These are phyloP conservation scores for Candida anglica DNA, from an alignment of 805 yeast genomes.

Conservation along the genomic window DNA sequence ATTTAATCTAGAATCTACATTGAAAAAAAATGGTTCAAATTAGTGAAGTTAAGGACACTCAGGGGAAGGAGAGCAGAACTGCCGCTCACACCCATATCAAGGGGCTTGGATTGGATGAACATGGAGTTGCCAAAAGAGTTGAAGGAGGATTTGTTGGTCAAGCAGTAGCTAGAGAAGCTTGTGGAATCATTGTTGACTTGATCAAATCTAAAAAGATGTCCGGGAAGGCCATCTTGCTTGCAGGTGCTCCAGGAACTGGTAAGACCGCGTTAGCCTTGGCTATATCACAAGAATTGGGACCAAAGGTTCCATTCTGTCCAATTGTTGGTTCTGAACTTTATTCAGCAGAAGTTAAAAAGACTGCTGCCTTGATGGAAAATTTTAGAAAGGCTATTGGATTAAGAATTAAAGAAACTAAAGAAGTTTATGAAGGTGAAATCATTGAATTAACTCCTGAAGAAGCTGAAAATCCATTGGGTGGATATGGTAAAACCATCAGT, in stretches of 20 bases:
- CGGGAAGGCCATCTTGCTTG: slow-evolving; percentile 91
- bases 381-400: slow-evolving; percentile 95
- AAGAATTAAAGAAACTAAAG: slow-evolving; percentile 94
- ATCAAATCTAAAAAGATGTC: slow-evolving; percentile 90
- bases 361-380: slow-evolving; percentile 94
- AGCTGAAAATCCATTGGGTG: slow-evolving; percentile 94
- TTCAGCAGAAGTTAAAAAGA: slow-evolving; percentile 95
- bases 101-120: slow-evolving; percentile 91
- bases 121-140: slow-evolving; percentile 73
- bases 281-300: slow-evolving; percentile 92
- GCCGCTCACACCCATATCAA: slow-evolving; percentile 97
- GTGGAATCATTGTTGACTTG: slow-evolving; percentile 91
- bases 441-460: slow-evolving; percentile 95
- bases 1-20: too few relatives aligned
- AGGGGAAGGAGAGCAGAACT: slow-evolving; percentile 59
- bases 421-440: slow-evolving; percentile 97
- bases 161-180: slow-evolving; percentile 76
- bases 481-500: slow-evolving; percentile 93
- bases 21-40: slow-evolving; percentile 76
- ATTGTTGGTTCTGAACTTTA: slow-evolving; percentile 92
- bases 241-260: slow-evolving; percentile 99
- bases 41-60: slow-evolving; percentile 64
- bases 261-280: slow-evolving; percentile 97
- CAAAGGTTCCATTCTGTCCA: slow-evolving; percentile 96
- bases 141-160: slow-evolving; percentile 92